phyloP scores from a whole-genome alignment of 257 asterid species.

The Rehmannia glutinosa region DNA sequence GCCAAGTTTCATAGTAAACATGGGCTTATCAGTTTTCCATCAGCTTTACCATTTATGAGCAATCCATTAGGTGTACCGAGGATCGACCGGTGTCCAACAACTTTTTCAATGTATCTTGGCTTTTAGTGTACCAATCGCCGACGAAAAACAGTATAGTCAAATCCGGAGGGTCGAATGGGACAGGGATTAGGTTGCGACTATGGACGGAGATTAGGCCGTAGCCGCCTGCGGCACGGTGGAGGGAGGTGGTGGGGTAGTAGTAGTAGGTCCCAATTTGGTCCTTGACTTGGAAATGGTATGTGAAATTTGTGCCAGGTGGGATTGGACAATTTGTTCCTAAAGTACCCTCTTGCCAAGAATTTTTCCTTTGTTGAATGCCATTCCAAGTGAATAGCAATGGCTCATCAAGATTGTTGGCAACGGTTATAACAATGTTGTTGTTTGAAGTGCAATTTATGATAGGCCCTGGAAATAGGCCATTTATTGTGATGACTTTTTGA shows the following conservation, averaged over 20 bases:
- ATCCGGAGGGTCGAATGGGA: constrained; percentile 46
- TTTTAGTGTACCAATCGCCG: constrained; percentile 63
- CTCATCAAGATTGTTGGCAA: constrained; percentile 60
- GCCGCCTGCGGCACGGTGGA: constrained; percentile 62
- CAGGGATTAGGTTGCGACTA: constrained; percentile 54
- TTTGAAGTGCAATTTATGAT: constrained; percentile 61
- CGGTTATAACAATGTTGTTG: constrained; percentile 57
- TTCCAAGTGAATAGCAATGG: constrained; percentile 59
- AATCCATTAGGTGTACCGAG: constrained; percentile 44
- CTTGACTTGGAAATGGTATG: constrained; percentile 59
- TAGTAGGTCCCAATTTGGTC: constrained; percentile 63
- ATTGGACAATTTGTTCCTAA: constrained; percentile 62
- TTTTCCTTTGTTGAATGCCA: constrained; percentile 70
- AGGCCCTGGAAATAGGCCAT: constrained; percentile 68
- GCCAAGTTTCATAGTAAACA: constrained; percentile 41
- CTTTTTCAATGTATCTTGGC: constrained; percentile 35
- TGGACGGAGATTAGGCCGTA: constrained; percentile 40
- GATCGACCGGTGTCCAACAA: constrained; percentile 35
- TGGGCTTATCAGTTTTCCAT: constrained; percentile 34
- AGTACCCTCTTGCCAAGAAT: constrained; percentile 65
- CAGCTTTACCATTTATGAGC: constrained; percentile 40
- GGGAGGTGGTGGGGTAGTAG: constrained; percentile 51
- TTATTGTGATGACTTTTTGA: constrained; percentile 54
- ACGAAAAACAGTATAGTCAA: constrained; percentile 36
- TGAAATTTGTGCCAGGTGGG: constrained; percentile 45